phyloP scores from a whole-genome alignment of 225 moss, liverwort and hornwort species.

The Takakia lepidozioides region DNA sequence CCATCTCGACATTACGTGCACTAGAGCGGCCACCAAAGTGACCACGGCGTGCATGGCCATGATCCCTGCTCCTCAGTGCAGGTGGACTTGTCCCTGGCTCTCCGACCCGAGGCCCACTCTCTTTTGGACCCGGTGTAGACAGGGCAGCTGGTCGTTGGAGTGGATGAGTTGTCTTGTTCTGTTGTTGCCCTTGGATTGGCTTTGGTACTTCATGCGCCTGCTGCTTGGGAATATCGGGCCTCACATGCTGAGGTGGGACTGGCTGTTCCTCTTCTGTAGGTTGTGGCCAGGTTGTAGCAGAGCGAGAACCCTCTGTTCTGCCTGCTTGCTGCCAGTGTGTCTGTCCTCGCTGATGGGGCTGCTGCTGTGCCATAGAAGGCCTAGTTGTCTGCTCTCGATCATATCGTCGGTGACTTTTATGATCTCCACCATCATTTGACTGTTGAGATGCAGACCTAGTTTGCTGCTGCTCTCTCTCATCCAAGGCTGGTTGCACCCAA shows the following conservation, averaged over 20 bases:
- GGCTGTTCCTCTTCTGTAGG: constrained; percentile 18
- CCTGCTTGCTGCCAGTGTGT: constrained; percentile 47
- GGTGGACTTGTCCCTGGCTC: constrained; percentile 44
- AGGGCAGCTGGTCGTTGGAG: constrained; percentile 25
- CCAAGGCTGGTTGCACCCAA: constrained; percentile 9
- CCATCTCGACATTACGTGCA: constrained; percentile 50
- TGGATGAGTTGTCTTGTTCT: constrained; percentile 14
- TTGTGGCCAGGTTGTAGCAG: constrained; percentile 17
- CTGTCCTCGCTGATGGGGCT: constrained; percentile 24
- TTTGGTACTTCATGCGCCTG: constrained; percentile 22
- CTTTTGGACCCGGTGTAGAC: constrained; percentile 35
- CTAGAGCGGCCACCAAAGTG: constrained; percentile 63
- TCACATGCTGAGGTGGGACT: constrained; percentile 10
- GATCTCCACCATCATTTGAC: constrained; percentile 31
- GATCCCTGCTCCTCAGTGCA: constrained; percentile 50
- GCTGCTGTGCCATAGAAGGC: constrained; percentile 21
- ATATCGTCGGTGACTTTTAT: constrained; percentile 32
- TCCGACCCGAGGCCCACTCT: constrained; percentile 57
- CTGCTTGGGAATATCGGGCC: constrained; percentile 27
- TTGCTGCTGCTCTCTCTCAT: constrained; percentile 25
- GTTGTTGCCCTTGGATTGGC: constrained; percentile 41
- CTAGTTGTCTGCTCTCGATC: constrained; percentile 33
- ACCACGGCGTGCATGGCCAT: constrained; percentile 67
- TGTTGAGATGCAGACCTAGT: constrained; percentile 39
- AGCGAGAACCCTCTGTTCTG: constrained; percentile 19